Base-by-base conservation (phyloP, 139 green algal genomes). In the Pleodorina starrii region DNA sequence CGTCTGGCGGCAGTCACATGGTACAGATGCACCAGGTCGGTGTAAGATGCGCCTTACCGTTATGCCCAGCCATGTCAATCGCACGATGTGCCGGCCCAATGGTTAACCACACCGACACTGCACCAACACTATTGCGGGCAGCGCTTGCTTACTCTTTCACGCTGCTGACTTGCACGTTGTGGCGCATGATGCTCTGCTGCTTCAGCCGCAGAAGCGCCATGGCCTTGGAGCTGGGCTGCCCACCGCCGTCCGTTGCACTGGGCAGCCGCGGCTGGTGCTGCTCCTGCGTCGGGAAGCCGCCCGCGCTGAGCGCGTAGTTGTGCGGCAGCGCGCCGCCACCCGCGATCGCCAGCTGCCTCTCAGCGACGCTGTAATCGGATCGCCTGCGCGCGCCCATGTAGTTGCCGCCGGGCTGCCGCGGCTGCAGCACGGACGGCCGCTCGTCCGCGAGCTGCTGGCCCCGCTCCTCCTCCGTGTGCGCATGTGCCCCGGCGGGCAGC, bases 131-230 rank as follows among this genome's bases (percentile, higher is more conserved):
- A n/a, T n/a, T n/a, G n/a, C n/a, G n/a, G n/a, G n/a, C n/a, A n/a
- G n/a, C 29, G 54, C 7, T 32, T n/a, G 77, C 81, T 63, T 29
- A 87, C 81, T 63, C 81, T 59, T 29, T 86, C 5, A 17, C 50
- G 38, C 51, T 25, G 17, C 51, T 38, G 40, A 12, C 25, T 36
- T 57, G 32, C 11, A 69, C 44, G 32, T 44, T 54, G 23, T 88
- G 87, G 17, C 78, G 66, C 79, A 73, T 38, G 6, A 88, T 88
- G 79, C 87, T 83, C n/a, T 91, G 78, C 48, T 40, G 78, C 87
- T 91, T 91, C n/a, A 91, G 78, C n/a, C 79, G 78, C 66, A 91
- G 27, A 42, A 91, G 78, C 36, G 87, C 87, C 35, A 50, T 44
- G 0, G 69, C 40, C n/a, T 85, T 85, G 42, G 63, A 84, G 69